These are phyloP conservation scores for Stevia rebaudiana DNA, from an alignment of 140 eudicot species.

Conservation along the genomic window DNA sequence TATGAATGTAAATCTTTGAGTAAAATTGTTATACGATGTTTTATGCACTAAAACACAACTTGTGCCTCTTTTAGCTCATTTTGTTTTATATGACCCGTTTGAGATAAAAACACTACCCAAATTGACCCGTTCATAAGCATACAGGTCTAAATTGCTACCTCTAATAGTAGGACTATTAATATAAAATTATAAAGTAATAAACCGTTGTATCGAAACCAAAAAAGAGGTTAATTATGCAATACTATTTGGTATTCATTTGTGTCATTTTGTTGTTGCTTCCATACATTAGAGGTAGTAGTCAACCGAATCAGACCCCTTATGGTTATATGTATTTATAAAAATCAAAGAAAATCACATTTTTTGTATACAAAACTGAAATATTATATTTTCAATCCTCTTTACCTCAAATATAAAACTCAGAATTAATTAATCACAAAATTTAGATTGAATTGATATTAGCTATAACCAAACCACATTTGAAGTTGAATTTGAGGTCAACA, in stretches of 20 bases:
- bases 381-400: not conserved
- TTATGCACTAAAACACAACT: not conserved
- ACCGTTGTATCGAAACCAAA: not conserved
- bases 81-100: not conserved
- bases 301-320: not conserved
- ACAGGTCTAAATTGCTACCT: not conserved
- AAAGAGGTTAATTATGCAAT: not conserved
- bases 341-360: too few relatives aligned
- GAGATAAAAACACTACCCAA: too few relatives aligned
- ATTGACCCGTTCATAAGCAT: not conserved
- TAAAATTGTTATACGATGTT: not conserved
- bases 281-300: not conserved
- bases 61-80: not conserved
- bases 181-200: too few relatives aligned
- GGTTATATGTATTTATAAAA: not conserved
- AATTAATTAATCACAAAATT: not conserved
- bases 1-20: not conserved
- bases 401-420: not conserved
- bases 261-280: not conserved
- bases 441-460: not conserved
- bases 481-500: constrained; percentile 1
- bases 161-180: not conserved
- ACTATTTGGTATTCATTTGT: not conserved
- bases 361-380: not conserved
- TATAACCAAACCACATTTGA: not conserved